Base-by-base conservation (phyloP, 2,329 filamentous ascomycete species). In the Fusarium sacchari region DNA sequence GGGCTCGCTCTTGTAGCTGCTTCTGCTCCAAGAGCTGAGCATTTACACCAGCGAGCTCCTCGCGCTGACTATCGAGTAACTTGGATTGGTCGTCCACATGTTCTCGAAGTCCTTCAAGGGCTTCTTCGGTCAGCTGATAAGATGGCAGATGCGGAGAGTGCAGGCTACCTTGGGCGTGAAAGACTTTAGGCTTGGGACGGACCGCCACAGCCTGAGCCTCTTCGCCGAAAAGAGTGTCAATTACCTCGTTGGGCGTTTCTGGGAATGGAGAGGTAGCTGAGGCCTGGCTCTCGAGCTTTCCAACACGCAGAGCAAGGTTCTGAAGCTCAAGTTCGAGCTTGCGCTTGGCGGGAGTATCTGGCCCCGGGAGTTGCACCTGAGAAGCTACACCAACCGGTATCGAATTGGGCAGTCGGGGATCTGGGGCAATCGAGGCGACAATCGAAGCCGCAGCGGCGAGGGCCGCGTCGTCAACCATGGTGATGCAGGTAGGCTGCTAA, bases 81-180 rank as follows among this genome's bases (percentile, higher is more conserved):
- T 97, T 95, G 64, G 95, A 95, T 85, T 98, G 95, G 81, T 95
- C 94, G 80, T 97, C 94, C 72, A 98, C 93, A 83, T 97, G 94
- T 78, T 97, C 95, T 78, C 93, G 92, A 75, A 98, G 88, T 73
- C 94, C 93, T 82, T 92, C 91, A 77, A 97, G 92, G 81, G 96
- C 93, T 84, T 96, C 92, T 80, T 95, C 93, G 77, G 91, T 94
- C 78, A 94, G 89, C 78, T 89, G 85, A 83, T 86, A 79, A 76
- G 78, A 75, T 66, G 80, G 72, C 77, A 80, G 65, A 77, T 77
- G 77, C 72, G 81, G 81, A 79, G 77, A 78, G 75, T 81, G 81
- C 80, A 79, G 81, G 79, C 78, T 82, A 83, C 82, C 81, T 81
- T 82, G 78, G 67, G 82, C 83, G 67, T 81, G 79, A 60, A 86